phyloP scores from a whole-genome alignment of 1,284 basidiomycete species.

The Puccinia hordei region DNA sequence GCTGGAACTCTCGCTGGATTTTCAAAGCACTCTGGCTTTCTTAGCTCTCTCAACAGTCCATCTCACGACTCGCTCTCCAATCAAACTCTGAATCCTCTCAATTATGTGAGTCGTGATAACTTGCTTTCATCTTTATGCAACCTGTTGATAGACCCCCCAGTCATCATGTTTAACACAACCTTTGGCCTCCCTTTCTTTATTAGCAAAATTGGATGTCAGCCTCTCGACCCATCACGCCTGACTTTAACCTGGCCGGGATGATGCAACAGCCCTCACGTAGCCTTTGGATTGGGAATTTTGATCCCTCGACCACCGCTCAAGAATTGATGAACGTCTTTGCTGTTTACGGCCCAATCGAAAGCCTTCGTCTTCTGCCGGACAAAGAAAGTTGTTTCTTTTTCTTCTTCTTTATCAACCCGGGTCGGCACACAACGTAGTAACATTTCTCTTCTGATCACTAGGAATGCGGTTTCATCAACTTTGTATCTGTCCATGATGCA shows the following conservation, averaged over 20 bases:
- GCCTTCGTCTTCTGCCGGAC: slow-evolving; percentile 86
- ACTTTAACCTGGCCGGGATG: slow-evolving; percentile 32
- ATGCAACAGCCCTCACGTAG: slow-evolving; percentile 85
- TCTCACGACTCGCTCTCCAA: not conserved
- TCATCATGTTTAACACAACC: too few relatives aligned
- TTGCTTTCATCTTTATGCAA: not conserved
- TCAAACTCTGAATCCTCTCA: slow-evolving; percentile 13
- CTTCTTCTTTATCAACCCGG: not conserved
- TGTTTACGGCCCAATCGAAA: slow-evolving; percentile 94
- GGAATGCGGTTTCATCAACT: slow-evolving; percentile 99
- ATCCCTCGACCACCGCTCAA: slow-evolving; percentile 87
- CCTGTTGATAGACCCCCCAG: too few relatives aligned
- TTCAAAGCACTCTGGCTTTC: slow-evolving; percentile 27
- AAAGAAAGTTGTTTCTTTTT: slow-evolving; percentile 73
- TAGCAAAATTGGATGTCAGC: slow-evolving; percentile 43
- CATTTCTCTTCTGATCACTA: slow-evolving; percentile 58
- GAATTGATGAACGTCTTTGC: slow-evolving; percentile 93
- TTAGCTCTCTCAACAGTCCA: slow-evolving; percentile 19
- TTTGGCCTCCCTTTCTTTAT: not conserved
- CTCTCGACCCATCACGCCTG: slow-evolving; percentile 44
- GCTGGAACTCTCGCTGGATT: slow-evolving; percentile 40
- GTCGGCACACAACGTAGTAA: not conserved
- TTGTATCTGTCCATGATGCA: slow-evolving; percentile 89
- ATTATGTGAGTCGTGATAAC: slow-evolving; percentile 28
- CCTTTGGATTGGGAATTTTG: slow-evolving; percentile 95